Percentiles rank a stretch among this genome's conserved stretches.
phyloP scores from a whole-genome alignment of 2,329 filamentous ascomycete species.

The Talaromyces pinophilus region DNA sequence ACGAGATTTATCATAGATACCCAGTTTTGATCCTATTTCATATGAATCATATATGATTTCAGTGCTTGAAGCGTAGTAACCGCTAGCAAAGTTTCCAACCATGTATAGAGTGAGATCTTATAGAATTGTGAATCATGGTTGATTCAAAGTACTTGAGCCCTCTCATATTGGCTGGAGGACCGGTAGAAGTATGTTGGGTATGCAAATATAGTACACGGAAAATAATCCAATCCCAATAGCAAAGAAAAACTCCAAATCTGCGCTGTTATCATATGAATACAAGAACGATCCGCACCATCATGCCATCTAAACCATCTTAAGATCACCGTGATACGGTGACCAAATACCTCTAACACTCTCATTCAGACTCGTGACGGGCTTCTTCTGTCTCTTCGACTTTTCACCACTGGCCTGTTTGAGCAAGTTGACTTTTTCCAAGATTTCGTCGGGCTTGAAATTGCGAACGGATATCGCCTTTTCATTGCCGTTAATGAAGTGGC shows the following conservation, averaged over 20 bases:
- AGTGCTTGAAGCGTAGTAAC: not conserved
- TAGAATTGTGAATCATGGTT: not conserved
- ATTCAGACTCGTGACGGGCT: slow-evolving; percentile 62
- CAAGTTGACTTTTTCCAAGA: slow-evolving; percentile 71
- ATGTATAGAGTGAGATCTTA: not conserved
- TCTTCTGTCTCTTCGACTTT: slow-evolving; percentile 55
- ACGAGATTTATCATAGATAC: slow-evolving; percentile 19
- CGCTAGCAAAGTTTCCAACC: not conserved
- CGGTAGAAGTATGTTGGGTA: slow-evolving; percentile 7
- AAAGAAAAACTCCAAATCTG: slow-evolving; percentile 21
- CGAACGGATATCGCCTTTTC: slow-evolving; percentile 84
- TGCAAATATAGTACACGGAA: slow-evolving; percentile 13
- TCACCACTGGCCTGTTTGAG: slow-evolving; percentile 51
- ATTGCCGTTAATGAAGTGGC: slow-evolving; percentile 88
- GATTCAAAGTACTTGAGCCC: not conserved
- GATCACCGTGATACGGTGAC: slow-evolving; percentile 62
- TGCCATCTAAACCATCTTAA: slow-evolving; percentile 45
- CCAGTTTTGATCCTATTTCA: not conserved
- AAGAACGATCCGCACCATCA: slow-evolving; percentile 16
- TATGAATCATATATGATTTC: not conserved
- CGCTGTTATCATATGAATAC: slow-evolving; percentile 26
- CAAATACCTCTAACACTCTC: slow-evolving; percentile 67
- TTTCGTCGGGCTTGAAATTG: slow-evolving; percentile 77
- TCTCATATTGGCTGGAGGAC: too few relatives aligned
- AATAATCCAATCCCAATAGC: slow-evolving; percentile 10